Evolutionary conservation across 192 early-diverging fungal genomes (phyloP), one percentile per base, ranked within the genome.

Genomic region (Podochytrium sp.): DNA sequence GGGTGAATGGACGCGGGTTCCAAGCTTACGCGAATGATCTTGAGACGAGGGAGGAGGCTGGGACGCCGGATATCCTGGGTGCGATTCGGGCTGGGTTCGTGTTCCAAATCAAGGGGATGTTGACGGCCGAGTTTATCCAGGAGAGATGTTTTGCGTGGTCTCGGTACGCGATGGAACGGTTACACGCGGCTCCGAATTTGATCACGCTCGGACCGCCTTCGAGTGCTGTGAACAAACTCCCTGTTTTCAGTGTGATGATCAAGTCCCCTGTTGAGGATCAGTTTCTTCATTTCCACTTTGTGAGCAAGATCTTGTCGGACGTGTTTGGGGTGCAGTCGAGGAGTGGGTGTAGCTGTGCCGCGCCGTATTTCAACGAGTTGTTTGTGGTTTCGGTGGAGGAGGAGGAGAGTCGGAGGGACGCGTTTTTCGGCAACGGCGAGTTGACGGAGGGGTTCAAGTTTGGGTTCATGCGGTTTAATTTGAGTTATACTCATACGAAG

Each of bases 261-360:
- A n/a, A n/a, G n/a, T n/a, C n/a, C n/a, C n/a, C n/a, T n/a, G 10
- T 38, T 30, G 37, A 14, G 16, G 60, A 34, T 7, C 7, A 62
- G 37, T 38, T 30, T 35, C 39, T 83, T 47, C 83, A 79, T 34
- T 74, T 78, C 70, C 62, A 79, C 20, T 66, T 77, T 14, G 57
- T 82, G 40, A 75, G 73, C 41, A 78, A 78, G 43, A 43, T 79
- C 25, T 77, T 84, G 71, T 79, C 78, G 41, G 83, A 82, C 61
- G 76, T 84, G 25, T 84, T 84, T 70, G 83, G 83, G 14, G 42
- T 84, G n/a, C 80, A 84, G 76, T 71, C 75, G 65, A 47, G 83
- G 6, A 76, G 78, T 20, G 83, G 83, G 5, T 82, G 80, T 38
- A 80, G 76, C 69, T 82, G 83, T 56, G 78, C 81, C 47, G 77